phyloP scores from a whole-genome alignment of 352 stramenopile genomes.

The Globisporangium orthogonon region DNA sequence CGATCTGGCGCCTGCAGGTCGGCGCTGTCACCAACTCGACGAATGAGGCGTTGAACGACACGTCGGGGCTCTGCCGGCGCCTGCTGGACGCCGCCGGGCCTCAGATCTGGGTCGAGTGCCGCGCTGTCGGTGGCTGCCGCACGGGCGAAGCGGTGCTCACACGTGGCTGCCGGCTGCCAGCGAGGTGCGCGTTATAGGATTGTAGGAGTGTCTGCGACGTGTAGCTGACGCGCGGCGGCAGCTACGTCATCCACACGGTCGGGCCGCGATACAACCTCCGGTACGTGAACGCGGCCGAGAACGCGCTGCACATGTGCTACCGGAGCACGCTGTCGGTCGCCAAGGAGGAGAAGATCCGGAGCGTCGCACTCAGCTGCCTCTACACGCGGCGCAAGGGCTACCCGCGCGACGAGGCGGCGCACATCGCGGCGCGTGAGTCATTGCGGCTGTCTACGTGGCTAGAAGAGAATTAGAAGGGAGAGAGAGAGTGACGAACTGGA shows the following conservation, averaged over 20 bases:
- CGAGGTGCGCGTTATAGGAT: conserved; percentile 23
- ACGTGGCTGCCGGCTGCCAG: conserved; percentile 60
- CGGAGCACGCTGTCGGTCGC: conserved; percentile 49
- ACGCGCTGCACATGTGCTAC: conserved; percentile 81
- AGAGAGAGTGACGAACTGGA: too few relatives aligned
- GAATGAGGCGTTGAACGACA: conserved; percentile 65
- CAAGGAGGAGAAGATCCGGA: conserved; percentile 56
- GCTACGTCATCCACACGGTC: conserved; percentile 77
- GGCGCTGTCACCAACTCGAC: conserved; percentile 81
- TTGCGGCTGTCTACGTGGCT: not conserved
- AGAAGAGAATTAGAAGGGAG: too few relatives aligned
- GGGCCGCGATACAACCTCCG: conserved; percentile 74
- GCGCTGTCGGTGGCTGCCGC: conserved; percentile 46
- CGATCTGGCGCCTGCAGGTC: conserved; percentile 42
- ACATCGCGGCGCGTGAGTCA: conserved; percentile 43
- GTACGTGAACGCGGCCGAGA: conserved; percentile 75
- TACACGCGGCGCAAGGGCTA: conserved; percentile 74
- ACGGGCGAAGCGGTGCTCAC: conserved; percentile 84
- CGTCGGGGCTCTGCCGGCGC: conserved; percentile 45
- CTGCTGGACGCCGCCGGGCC: conserved; percentile 66
- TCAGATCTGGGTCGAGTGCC: conserved; percentile 72
- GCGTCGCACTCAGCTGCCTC: conserved; percentile 70
- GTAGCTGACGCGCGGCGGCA: not conserved
- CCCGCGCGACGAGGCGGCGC: conserved; percentile 67
- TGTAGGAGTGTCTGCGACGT: too few relatives aligned